phyloP scores from a whole-genome alignment of 345 rosid species.

The Melastoma malabathricum region DNA sequence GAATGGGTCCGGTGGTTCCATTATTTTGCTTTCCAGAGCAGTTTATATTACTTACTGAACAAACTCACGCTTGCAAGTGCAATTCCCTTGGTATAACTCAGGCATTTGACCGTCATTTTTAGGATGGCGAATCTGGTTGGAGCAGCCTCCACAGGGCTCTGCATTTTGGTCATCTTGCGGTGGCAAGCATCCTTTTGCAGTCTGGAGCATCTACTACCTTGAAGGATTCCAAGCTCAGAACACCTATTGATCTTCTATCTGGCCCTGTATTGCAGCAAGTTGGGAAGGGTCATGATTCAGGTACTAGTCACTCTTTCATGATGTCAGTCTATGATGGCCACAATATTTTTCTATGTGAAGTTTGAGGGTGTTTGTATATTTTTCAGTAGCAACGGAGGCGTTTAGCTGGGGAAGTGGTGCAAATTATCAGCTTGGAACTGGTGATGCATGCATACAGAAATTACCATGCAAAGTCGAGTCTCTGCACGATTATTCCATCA shows the following conservation, averaged over 20 bases:
- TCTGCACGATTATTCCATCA: conserved; percentile 53
- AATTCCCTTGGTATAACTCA: too few relatives aligned
- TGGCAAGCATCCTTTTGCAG: conserved; percentile 72
- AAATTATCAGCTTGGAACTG: conserved; percentile 96
- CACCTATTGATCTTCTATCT: conserved; percentile 79
- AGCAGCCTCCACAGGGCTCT: conserved; percentile 94
- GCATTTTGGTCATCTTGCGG: conserved; percentile 97
- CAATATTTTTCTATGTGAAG: too few relatives aligned
- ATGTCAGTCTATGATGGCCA: too few relatives aligned
- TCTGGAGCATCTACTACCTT: conserved; percentile 55
- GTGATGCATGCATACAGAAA: conserved; percentile 76
- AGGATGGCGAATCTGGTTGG: conserved; percentile 99
- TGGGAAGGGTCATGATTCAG: conserved; percentile 36
- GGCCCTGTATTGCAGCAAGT: conserved; percentile 72
- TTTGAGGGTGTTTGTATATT: neutral
- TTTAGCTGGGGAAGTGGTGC: conserved; percentile 98
- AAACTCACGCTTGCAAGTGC: neutral
- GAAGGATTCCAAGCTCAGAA: conserved; percentile 66
- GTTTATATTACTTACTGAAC: too few relatives aligned
- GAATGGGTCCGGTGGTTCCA: conserved; percentile 2
- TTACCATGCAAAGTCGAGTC: conserved; percentile 89
- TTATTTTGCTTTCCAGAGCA: neutral
- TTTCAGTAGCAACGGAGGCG: conserved; percentile 70
- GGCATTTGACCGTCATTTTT: neutral
- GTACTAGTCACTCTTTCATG: conserved; percentile 19